These are phyloP conservation scores for Gonium pectorale DNA, from an alignment of 139 green algal genomes.

Conservation along the genomic window DNA sequence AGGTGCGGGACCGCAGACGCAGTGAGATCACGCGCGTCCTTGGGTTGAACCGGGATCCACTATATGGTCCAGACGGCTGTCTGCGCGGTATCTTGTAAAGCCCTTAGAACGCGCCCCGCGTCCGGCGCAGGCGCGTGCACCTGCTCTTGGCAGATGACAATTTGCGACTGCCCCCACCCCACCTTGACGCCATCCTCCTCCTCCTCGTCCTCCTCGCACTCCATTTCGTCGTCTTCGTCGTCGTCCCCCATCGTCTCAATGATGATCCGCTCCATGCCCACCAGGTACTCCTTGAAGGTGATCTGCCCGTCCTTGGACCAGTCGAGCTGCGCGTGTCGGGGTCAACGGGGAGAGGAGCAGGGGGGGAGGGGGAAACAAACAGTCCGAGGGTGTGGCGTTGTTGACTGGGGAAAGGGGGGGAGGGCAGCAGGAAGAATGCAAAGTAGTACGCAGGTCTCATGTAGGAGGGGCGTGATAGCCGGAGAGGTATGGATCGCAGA, in stretches of 20 bases:
- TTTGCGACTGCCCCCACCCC: not conserved
- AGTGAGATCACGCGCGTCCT: too few relatives aligned
- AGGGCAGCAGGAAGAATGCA: not conserved
- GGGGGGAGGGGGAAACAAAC: not conserved
- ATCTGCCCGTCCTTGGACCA: conserved; percentile 38
- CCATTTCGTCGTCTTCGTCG: not conserved
- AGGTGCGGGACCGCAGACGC: too few relatives aligned
- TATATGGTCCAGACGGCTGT: too few relatives aligned
- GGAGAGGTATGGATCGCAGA: too few relatives aligned
- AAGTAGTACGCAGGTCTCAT: too few relatives aligned
- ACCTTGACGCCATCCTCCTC: not conserved
- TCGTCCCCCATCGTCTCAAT: conserved; percentile 22
- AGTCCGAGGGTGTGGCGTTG: too few relatives aligned
- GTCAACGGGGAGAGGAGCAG: not conserved
- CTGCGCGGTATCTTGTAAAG: too few relatives aligned
- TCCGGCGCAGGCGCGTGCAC: too few relatives aligned
- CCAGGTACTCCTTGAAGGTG: conserved; percentile 28
- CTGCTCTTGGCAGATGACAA: too few relatives aligned
- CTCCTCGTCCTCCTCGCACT: not conserved
- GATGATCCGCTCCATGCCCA: conserved; percentile 47
- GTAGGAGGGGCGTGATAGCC: too few relatives aligned
- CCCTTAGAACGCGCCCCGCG: too few relatives aligned
- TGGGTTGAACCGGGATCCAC: too few relatives aligned
- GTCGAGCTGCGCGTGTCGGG: conserved; percentile 15
- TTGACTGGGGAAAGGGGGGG: not conserved